Conservation (phyloP, 495 filamentous ascomycete species). For the Talaromyces borbonicus region DNA sequence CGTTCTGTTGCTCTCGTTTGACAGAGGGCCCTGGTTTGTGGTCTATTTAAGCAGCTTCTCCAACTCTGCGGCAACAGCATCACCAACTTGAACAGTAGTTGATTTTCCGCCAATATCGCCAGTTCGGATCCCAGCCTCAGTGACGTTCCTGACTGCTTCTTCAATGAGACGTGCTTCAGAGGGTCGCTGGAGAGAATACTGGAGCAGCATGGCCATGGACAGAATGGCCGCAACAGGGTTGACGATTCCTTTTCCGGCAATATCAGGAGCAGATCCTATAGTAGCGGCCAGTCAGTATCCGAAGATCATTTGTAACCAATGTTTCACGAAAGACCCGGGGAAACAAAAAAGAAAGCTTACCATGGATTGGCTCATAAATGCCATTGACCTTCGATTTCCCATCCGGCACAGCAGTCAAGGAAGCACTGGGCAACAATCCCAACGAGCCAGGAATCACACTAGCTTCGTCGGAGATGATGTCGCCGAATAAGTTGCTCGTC, state of each 20-base stretch:
- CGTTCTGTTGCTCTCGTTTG: no score
- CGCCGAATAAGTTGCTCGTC: slow-evolving; percentile 91
- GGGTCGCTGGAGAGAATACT: slow-evolving; percentile 42
- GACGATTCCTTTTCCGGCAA: slow-evolving; percentile 81
- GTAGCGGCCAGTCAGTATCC: not conserved
- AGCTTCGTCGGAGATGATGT: slow-evolving; percentile 95
- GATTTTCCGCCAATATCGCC: slow-evolving; percentile 46
- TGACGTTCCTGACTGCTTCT: slow-evolving; percentile 41
- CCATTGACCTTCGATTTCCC: slow-evolving; percentile 46
- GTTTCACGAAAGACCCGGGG: no score
- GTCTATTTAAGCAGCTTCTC: slow-evolving; percentile 29
- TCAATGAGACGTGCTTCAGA: slow-evolving; percentile 43
- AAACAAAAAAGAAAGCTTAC: slow-evolving; percentile 35
- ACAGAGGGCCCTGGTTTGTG: no score
- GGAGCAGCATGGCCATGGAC: slow-evolving; percentile 46
- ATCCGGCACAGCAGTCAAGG: slow-evolving; percentile 79
- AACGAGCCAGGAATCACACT: slow-evolving; percentile 91
- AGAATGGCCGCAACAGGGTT: slow-evolving; percentile 52
- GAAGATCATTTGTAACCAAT: slow-evolving; percentile 6
- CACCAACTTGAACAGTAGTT: slow-evolving; percentile 40
- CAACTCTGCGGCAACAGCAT: slow-evolving; percentile 41
- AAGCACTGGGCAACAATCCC: slow-evolving; percentile 83
- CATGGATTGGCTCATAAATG: slow-evolving; percentile 98
- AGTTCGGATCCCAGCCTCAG: slow-evolving; percentile 42
- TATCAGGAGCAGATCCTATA: slow-evolving; percentile 43